Evolutionary conservation across 768 basidiomycete genomes (phyloP).

Genomic region (Clitopilus passeckerianus): DNA sequence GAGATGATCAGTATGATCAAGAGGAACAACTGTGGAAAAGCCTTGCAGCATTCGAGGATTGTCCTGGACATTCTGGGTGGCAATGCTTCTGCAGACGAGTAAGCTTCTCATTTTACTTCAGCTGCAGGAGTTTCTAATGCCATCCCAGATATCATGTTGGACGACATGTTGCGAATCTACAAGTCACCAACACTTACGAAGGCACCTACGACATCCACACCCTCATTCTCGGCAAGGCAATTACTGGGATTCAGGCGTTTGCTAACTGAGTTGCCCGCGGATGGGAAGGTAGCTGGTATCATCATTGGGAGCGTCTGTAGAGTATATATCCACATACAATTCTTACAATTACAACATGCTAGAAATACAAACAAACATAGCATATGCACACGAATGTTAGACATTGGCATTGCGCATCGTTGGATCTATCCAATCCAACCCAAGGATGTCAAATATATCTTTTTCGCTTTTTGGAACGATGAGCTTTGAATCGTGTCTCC

Average conservation of each 20-base stretch:
- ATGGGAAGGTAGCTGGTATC: background rate
- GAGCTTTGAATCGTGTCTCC: slow-evolving; percentile 56
- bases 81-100: slow-evolving; percentile 93
- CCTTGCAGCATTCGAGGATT: slow-evolving; percentile 73
- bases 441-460: slow-evolving; percentile 69
- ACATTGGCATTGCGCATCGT: slow-evolving; percentile 67
- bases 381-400: slow-evolving; percentile 16
- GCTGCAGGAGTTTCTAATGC: background rate
- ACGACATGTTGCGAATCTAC: slow-evolving; percentile 91
- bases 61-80: slow-evolving; percentile 91
- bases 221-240: slow-evolving; percentile 90
- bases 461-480: slow-evolving; percentile 61
- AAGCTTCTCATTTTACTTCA: slow-evolving; percentile 21
- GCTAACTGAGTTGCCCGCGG: slow-evolving; percentile 35
- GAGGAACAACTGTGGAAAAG: slow-evolving; percentile 94
- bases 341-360: background rate
- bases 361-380: background rate
- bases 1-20: slow-evolving; percentile 97
- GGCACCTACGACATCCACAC: slow-evolving; percentile 82
- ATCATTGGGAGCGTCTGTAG: too few relatives aligned
- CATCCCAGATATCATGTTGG: slow-evolving; percentile 78
- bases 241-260: slow-evolving; percentile 89
- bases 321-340: too few relatives aligned
- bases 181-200: slow-evolving; percentile 96
- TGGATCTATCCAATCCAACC: slow-evolving; percentile 68